Base-by-base conservation (phyloP, 495 filamentous ascomycete species). In the Neurospora sp. region DNA sequence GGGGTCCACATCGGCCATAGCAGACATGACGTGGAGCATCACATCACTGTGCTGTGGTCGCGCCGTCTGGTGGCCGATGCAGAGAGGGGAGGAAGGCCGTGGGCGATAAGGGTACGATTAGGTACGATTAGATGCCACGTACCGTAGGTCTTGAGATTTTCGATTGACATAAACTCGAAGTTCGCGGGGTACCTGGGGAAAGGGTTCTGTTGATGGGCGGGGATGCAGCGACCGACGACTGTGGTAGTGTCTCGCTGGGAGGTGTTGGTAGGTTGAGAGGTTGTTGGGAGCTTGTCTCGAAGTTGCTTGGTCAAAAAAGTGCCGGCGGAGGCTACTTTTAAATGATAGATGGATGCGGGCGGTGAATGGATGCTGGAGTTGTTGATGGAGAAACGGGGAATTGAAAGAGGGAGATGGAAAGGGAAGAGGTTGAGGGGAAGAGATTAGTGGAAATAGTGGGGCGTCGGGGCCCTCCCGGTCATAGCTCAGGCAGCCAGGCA, bases 141-240 rank as follows among this genome's bases (percentile, higher is more conserved):
- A 97, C 94, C 96, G 91, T 95, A 96, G 90, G 93, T 91, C 90
- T 97, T 97, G 86, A 98, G 93, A 89, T 98, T 98, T 96, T 97
- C 92, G 93, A 97, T 97, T 91, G 94, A 97, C 94, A 97, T 98
- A 97, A 96, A 97, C 92, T 93, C 79, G 85, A 82, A 83, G 82
- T 86, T 87, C 82, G 73, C 76, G 84, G 83, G 84, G 79, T 78
- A 75, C 80, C 78, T 74, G 83, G 84, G 78, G 85, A 80, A 83
- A 74, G 82, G 80, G 77, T 82, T 77, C 73, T 78, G 75, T 80
- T 78, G 75, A 76, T 74, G 71, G 77, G 77, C 70, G 74, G 46
- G 75, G 79, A 78, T 75, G 74, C 70, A 84, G 84, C 83, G 84
- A 86, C 80, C 78, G 83, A 85, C 83, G 74, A 81, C 76, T 82